These are phyloP conservation scores for Hirsutella rhossiliensis DNA, from an alignment of 2,329 filamentous ascomycete species.

Conservation along the genomic window DNA sequence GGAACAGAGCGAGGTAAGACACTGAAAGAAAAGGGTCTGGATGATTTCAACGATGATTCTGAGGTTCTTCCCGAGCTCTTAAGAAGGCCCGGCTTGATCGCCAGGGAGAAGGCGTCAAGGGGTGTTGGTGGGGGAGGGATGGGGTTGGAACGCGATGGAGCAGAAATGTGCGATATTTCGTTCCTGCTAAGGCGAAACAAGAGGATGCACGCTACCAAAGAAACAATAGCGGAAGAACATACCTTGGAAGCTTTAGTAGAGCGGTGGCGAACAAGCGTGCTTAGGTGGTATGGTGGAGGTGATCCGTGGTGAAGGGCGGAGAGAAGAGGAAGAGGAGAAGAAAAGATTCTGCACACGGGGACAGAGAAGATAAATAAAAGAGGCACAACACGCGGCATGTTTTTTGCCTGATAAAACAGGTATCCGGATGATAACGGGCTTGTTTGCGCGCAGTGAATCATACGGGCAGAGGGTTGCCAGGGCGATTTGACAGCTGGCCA, in stretches of 20 bases:
- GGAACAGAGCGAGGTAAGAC: background rate
- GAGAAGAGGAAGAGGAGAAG: no score
- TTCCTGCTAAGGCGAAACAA: background rate
- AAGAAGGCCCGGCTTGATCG: background rate
- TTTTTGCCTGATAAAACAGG: no score
- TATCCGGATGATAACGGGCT: no score
- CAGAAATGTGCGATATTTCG: slow-evolving; percentile 1
- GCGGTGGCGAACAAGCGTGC: no score
- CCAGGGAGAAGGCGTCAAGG: background rate
- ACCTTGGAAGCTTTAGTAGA: background rate
- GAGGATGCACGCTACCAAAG: background rate
- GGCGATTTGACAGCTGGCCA: no score
- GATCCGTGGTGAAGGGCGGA: background rate
- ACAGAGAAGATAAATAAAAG: no score
- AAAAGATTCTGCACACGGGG: no score
- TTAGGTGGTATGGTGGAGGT: no score
- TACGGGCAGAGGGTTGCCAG: no score
- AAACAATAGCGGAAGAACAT: background rate
- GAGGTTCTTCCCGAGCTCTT: no score
- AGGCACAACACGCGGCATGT: no score
- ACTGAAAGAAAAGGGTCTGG: background rate
- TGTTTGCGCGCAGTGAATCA: no score
- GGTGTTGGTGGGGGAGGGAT: background rate
- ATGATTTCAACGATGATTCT: background rate
- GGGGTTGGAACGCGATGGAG: slow-evolving; percentile 1